Evolutionary conservation across 345 rosid species (phyloP), one percentile per base, ranked within the genome.

Genomic region (Hibiscus syriacus): DNA sequence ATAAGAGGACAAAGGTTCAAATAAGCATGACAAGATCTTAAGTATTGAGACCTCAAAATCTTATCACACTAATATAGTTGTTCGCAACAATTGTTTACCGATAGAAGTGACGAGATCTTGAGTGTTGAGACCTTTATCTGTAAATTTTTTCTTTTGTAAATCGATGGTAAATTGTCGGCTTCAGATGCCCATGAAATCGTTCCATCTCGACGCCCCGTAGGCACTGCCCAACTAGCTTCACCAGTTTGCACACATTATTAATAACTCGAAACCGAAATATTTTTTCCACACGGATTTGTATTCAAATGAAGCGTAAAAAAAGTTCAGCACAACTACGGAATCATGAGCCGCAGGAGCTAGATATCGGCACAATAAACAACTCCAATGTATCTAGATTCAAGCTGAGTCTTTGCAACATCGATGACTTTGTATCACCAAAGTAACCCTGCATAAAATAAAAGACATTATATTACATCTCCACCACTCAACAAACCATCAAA

Each of bases 311-410:
- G 1, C 4, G 4, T 43, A 43, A 11, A 19, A 5, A 45, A 5
- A 45, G 13, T 60, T 80, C n/a, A 84, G 84, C 81, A 78, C 52
- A 59, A 69, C 79, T 12, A 84, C 86, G 45, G 77, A 55, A 60
- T 84, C 88, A 61, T 84, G 88, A 27, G 86, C 81, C 29, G 86
- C 81, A 41, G 82, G 76, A 11, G 86, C 73, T 16, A 82, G 86
- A 84, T 84, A 68, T 84, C 88, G 55, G 88, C 86, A 49, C 88
- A 84, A 22, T 84, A 84, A 55, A 84, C 84, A 45, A 63, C 74
- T 45, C 70, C 74, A 23, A 83, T 86, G 20, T 86, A 84, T 9
- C 70, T 70, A 17, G 78, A 68, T 72, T 84, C 88, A 7, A 84
- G 77, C 57, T 71, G 76, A 7, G 76, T 53, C 68, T 81, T 84